These are phyloP conservation scores for Picea sitchensis DNA, from an alignment of 75 land plant genomes.

Conservation along the genomic window DNA sequence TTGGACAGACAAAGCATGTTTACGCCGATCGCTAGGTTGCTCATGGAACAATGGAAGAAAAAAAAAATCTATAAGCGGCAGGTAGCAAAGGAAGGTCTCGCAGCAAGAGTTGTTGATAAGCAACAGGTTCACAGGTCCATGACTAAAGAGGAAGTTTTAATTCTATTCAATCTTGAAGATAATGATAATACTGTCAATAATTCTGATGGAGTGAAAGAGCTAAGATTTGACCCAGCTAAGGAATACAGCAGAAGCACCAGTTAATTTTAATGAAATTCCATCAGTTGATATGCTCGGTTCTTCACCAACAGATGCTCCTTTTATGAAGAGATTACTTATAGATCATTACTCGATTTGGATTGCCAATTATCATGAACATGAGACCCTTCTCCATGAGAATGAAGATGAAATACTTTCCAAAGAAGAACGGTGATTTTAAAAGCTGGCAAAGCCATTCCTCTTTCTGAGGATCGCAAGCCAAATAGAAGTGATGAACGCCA, in stretches of 20 bases:
- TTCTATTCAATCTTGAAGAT: constrained; percentile 82
- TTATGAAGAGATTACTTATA: constrained; percentile 9
- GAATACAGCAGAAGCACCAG: background rate
- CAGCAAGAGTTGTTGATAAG: constrained; percentile 95
- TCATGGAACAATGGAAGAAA: constrained; percentile 98
- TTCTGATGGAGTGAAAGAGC: constrained; percentile 14
- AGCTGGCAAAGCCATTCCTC: too few relatives aligned
- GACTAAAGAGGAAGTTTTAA: constrained; percentile 83
- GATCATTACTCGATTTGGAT: background rate
- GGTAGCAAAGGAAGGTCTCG: constrained; percentile 97
- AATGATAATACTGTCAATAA: constrained; percentile 40
- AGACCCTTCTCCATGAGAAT: too few relatives aligned
- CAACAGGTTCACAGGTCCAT: constrained; percentile 83
- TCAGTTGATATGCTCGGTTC: constrained; percentile 1
- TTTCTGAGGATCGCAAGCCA: too few relatives aligned
- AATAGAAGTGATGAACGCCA: too few relatives aligned
- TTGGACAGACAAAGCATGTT: constrained; percentile 93
- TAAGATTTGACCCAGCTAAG: background rate
- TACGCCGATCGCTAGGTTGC: constrained; percentile 95
- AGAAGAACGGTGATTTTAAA: too few relatives aligned
- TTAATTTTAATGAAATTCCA: background rate
- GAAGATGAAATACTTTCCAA: too few relatives aligned
- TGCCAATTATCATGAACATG: too few relatives aligned
- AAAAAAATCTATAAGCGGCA: constrained; percentile 98
- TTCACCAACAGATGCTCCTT: background rate